Base-by-base conservation (phyloP, 306 rosid genomes). In the Cajanus cajan region DNA sequence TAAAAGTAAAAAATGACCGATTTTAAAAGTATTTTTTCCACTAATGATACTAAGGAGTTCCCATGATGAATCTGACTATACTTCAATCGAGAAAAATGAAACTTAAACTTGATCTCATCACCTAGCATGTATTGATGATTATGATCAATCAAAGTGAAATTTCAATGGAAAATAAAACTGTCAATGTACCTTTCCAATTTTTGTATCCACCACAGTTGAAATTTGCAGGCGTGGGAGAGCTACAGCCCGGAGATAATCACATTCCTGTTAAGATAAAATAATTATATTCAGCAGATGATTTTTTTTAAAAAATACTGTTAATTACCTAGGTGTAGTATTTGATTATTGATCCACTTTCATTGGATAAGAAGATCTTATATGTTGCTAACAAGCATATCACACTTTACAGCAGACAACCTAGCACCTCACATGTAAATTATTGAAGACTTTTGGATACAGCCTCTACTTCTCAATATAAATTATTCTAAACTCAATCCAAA, bases 181-280 rank as follows among this genome's bases (percentile, higher is more conserved):
- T 39, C 4, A 50, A 64, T 47, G 25, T 79, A 95, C 98, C 98
- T 89, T 95, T 80, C 99, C 99, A 0, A 98, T 95, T 63, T 85
- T 91, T 0, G 88, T 57, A 86, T 95, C 99, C 87, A 95, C 99
- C 64, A 95, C 99, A 12, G 99, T 95, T 41, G 99, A 95, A 87
- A 85, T 52, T 71, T 91, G 85, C 76, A 95, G 91, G 78, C 93
- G 97, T 83, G 99, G 96, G 71, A 74, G 90, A 66, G 99, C 98
- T 63, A 93, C 0, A 39, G 82, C 90, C 85, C 87, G 90, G 63
- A 95, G 98, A 82, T 91, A 91, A 82, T 95, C 96, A 39, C 99
- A 95, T 86, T 95, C 99, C 99, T 95, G 87, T 19, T 65, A 79
- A 74, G 72, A 64, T 39, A 73, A 80, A 22, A 79, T 40, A 78